phyloP scores from a whole-genome alignment of 768 basidiomycete species.

The Amyloporia xantha region DNA sequence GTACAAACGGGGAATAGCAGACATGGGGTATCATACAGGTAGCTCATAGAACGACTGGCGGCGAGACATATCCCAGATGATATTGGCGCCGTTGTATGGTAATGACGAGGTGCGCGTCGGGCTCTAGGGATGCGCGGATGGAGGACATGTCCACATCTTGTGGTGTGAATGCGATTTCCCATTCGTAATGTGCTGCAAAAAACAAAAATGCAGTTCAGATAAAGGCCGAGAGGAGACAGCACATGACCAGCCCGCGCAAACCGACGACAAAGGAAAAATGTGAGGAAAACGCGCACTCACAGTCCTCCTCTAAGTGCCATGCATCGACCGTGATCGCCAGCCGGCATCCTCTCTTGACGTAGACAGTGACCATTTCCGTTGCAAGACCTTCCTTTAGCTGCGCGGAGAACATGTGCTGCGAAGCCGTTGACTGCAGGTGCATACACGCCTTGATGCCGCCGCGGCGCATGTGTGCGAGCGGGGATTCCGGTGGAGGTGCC shows the following conservation, averaged over 20 bases:
- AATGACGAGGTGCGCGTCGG: slow-evolving; percentile 8
- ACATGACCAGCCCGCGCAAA: background rate
- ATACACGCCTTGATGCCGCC: slow-evolving; percentile 32
- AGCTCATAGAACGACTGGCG: too few species aligned
- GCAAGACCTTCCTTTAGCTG: slow-evolving; percentile 40
- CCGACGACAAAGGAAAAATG: background rate
- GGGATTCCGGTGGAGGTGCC: background rate
- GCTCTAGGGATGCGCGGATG: slow-evolving; percentile 42
- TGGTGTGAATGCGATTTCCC: slow-evolving; percentile 49
- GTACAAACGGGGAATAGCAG: too few species aligned
- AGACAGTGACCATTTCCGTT: slow-evolving; percentile 60
- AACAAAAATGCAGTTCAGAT: background rate
- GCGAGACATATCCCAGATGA: too few species aligned
- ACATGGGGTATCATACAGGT: too few species aligned
- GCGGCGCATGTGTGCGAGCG: background rate
- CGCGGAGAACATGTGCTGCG: slow-evolving; percentile 40
- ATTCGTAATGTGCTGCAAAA: slow-evolving; percentile 52
- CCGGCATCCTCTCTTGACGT: slow-evolving; percentile 52
- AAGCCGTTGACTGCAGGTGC: slow-evolving; percentile 34
- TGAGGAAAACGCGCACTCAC: slow-evolving; percentile 35
- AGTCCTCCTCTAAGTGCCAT: slow-evolving; percentile 54
- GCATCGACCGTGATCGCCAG: slow-evolving; percentile 54
- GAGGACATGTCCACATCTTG: slow-evolving; percentile 48
- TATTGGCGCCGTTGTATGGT: slow-evolving; percentile 11
- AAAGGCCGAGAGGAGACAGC: background rate